Evolutionary conservation across 2,329 filamentous ascomycete genomes (phyloP), one percentile per base, ranked within the genome.

Genomic region (Ascosphaera apis): DNA sequence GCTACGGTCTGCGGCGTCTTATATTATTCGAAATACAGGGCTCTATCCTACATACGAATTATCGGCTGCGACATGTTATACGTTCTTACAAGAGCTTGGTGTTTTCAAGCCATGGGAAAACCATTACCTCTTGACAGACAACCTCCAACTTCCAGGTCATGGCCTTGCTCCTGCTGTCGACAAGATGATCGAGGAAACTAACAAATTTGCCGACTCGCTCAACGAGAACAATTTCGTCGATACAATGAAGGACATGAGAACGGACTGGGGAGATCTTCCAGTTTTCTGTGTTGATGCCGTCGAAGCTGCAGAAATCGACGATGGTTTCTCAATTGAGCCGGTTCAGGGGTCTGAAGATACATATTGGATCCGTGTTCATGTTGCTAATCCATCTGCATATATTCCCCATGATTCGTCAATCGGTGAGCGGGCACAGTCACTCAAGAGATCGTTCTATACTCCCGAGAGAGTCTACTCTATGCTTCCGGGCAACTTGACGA

Each of bases 301-400:
- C 2, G 52, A 49, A 6, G 65, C 71, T 2, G 54, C 62, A 25
- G 68, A 75, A 43, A 69, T 73, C 39, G 71, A 76, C 41, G 71
- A 76, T 43, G 71, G 67, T 2, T 52, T 75, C 3, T 75, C 70
- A 0, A 46, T 75, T 12, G 65, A 72, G 45, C 52, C 49, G 15
- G 50, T 66, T 21, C 47, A 54, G 6, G 62, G 53, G 4, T 53
- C 53, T 2, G 46, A 53, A 2, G 51, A 57, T 16, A 53, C 60
- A 15, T 63, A 61, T 42, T 76, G 71, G 71, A 48, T 74, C 9
- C 70, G 68, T 44, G 53, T 72, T 4, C 71, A 76, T 48, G 58
- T 75, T 35, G 69, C 71, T 1, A 74, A 76, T 40, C 71, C 69
- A 1, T 69, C 70, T 2, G 69, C 71, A 3, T 74, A 71, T 45